Conservation (phyloP, 371 early-diverging fungal genomes). For the Parasitella parasitica region DNA sequence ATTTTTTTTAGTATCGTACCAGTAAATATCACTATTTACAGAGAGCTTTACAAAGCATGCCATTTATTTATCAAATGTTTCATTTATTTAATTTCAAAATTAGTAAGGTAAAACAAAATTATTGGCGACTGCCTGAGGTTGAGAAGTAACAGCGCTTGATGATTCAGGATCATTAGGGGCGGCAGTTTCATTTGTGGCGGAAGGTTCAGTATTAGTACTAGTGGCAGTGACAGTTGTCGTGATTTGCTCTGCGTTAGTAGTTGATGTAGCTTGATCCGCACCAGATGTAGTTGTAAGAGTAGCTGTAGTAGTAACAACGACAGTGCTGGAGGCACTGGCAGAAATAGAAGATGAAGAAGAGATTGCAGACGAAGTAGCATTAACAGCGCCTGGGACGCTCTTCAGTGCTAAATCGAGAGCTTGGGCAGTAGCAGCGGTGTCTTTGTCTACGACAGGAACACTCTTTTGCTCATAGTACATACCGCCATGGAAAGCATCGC, state of each 20-base stretch:
- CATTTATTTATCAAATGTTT: not conserved
- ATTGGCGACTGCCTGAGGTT: not conserved
- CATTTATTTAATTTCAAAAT: not conserved
- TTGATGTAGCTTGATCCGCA: not conserved
- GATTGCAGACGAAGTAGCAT: not conserved
- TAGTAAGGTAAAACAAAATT: not conserved
- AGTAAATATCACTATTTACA: too few relatives aligned
- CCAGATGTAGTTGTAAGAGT: not conserved
- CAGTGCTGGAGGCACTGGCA: not conserved
- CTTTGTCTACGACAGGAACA: conserved; percentile 24
- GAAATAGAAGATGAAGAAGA: not conserved
- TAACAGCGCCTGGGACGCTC: not conserved
- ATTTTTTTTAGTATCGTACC: too few relatives aligned
- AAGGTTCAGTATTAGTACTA: not conserved
- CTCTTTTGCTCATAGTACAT: conserved; percentile 37
- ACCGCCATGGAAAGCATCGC: conserved; percentile 32
- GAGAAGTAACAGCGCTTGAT: not conserved
- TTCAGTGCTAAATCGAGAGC: not conserved
- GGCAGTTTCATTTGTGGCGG: not conserved
- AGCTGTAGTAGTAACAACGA: not conserved
- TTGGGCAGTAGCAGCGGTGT: not conserved
- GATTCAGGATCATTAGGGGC: not conserved
- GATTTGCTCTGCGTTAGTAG: not conserved
- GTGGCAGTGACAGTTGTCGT: not conserved
- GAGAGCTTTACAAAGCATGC: too few relatives aligned